A percentile compares a stretch with the other conserved stretches of the same genome.
These are phyloP conservation scores for Saccharomycopsis amapae DNA, from an alignment of 805 yeast species.

Conservation along the genomic window DNA sequence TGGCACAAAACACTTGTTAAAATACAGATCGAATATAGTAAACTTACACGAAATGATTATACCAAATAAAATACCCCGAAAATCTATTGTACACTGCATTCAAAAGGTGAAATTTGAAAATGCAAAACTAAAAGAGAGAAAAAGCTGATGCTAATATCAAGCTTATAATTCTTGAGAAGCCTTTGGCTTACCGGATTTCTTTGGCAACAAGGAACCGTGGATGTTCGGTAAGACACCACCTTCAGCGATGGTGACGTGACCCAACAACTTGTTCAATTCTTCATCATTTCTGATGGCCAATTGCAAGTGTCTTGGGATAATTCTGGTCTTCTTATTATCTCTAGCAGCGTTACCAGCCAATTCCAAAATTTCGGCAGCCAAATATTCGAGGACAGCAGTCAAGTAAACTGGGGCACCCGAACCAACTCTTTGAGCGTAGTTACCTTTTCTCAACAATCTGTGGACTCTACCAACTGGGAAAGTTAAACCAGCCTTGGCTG, in stretches of 20 bases:
- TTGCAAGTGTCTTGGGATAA: constrained; percentile 97
- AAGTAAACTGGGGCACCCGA: constrained; percentile 98
- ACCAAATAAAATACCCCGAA: too few species aligned
- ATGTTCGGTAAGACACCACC: constrained; percentile 99
- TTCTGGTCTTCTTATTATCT: constrained; percentile 98
- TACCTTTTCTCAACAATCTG: constrained; percentile 92
- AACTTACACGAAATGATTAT: too few species aligned
- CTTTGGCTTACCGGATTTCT: constrained; percentile 55
- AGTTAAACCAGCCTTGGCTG: constrained; percentile 96
- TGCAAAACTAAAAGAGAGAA: too few species aligned
- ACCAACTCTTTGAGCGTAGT: constrained; percentile 98
- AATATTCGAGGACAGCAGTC: constrained; percentile 93
- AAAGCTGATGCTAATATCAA: too few species aligned
- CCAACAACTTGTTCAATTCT: constrained; percentile 89
- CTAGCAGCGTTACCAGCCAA: constrained; percentile 99
- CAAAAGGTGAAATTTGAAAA: too few species aligned
- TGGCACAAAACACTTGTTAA: too few species aligned
- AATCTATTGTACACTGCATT: too few species aligned
- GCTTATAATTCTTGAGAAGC: constrained; percentile 60
- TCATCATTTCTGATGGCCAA: constrained; percentile 98
- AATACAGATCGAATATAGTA: too few species aligned
- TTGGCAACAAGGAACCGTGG: constrained; percentile 85
- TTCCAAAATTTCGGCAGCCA: constrained; percentile 97
- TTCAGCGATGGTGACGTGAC: constrained; percentile 93
- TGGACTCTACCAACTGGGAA: constrained; percentile 99